These are phyloP conservation scores for Malassezia cuniculi DNA, from an alignment of 1,284 basidiomycete species.

Conservation along the genomic window DNA sequence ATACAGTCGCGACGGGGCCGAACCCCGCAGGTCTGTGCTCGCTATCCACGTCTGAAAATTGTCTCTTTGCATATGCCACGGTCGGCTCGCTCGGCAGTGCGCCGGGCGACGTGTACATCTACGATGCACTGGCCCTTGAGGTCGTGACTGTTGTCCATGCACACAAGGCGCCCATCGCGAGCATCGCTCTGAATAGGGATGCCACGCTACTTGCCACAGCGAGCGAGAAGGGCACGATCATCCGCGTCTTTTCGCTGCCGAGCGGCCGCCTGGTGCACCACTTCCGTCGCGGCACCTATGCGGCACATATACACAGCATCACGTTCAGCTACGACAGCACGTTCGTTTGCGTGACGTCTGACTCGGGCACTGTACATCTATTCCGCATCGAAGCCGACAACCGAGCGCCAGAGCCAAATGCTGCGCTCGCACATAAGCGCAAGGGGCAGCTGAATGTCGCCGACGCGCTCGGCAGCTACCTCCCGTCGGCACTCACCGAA, in stretches of 20 bases:
- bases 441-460: conserved; percentile 9
- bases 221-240: conserved; percentile 90
- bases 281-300: conserved; percentile 76
- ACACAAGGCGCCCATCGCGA: conserved; percentile 84
- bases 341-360: conserved; percentile 74
- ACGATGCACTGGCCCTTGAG: conserved; percentile 77
- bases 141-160: conserved; percentile 93
- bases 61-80: conserved; percentile 82
- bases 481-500: conserved; percentile 80
- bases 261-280: conserved; percentile 86
- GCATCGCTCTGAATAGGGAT: conserved; percentile 69
- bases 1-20: conserved; percentile 90
- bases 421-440: conserved; percentile 3
- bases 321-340: conserved; percentile 77
- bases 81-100: conserved; percentile 49
- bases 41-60: conserved; percentile 86
- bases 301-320: conserved; percentile 75
- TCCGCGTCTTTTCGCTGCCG: conserved; percentile 83
- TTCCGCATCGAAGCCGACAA: conserved; percentile 58
- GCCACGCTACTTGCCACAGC: conserved; percentile 87
- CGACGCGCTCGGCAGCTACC: conserved; percentile 66
- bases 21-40: conserved; percentile 90
- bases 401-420: neutral
- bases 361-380: conserved; percentile 92
- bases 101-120: conserved; percentile 47